These are phyloP conservation scores for Biscogniauxia marginata DNA, from an alignment of 2,329 filamentous ascomycete genomes.

Conservation along the genomic window DNA sequence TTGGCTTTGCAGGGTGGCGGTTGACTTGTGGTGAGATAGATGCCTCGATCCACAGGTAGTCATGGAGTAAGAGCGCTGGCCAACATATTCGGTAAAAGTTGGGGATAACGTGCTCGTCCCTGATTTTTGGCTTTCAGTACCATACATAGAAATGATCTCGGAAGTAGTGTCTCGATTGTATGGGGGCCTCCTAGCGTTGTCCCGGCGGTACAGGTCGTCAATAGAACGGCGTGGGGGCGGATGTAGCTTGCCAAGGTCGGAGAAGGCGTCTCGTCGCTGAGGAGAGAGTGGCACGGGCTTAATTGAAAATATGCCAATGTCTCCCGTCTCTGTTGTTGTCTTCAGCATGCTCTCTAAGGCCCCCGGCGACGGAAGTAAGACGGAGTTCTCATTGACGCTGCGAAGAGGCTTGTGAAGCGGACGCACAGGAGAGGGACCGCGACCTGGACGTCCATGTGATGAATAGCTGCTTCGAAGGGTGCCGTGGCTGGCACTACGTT, in stretches of 20 bases:
- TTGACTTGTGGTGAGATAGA: constrained; percentile 48
- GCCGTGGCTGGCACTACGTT: constrained; percentile 33
- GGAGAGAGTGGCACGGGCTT: constrained; percentile 39
- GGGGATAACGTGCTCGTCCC: constrained; percentile 42
- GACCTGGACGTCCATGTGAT: constrained; percentile 19
- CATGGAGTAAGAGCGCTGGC: constrained; percentile 54
- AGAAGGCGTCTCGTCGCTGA: constrained; percentile 28
- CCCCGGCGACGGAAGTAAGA: constrained; percentile 47
- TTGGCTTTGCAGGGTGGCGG: constrained; percentile 47
- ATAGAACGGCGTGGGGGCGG: constrained; percentile 31
- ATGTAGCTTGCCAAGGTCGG: constrained; percentile 28
- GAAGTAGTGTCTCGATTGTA: constrained; percentile 53
- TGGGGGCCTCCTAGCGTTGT: constrained; percentile 45
- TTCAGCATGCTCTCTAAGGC: constrained; percentile 64
- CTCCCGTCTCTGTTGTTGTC: constrained; percentile 65
- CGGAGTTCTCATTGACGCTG: constrained; percentile 43
- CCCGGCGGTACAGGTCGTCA: constrained; percentile 34
- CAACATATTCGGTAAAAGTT: constrained; percentile 40
- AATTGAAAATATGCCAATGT: constrained; percentile 61
- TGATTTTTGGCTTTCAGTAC: constrained; percentile 48
- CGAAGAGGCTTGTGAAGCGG: constrained; percentile 41
- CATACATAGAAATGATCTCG: constrained; percentile 57
- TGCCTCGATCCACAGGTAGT: constrained; percentile 49
- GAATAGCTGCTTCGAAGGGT: constrained; percentile 30
- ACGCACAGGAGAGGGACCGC: constrained; percentile 20